phyloP scores from a whole-genome alignment of 2,329 filamentous ascomycete species.

The Hypocreales sp. region DNA sequence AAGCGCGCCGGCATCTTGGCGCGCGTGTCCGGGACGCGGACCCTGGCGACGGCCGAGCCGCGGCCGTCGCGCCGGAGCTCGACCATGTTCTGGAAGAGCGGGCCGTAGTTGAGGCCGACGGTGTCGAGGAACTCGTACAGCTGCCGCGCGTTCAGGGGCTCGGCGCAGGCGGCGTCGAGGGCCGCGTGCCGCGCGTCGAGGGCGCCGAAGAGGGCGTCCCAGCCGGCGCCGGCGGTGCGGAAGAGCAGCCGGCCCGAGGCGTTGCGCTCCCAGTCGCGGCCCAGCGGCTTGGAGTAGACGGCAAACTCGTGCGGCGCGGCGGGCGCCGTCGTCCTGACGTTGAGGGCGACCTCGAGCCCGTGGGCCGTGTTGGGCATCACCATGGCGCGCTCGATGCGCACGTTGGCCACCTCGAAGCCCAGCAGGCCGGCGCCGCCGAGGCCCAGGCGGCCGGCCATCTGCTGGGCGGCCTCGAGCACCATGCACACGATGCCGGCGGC shows the following conservation, averaged over 20 bases:
- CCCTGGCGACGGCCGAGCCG: constrained; percentile 18
- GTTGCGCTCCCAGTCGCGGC: constrained; percentile 26
- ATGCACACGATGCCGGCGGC: constrained; percentile 33
- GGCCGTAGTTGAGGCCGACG: constrained; percentile 35
- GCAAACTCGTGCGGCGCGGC: constrained; percentile 17
- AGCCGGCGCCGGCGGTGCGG: constrained; percentile 9
- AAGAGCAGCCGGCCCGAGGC: constrained; percentile 18
- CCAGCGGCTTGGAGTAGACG: constrained; percentile 29
- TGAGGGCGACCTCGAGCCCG: constrained; percentile 34
- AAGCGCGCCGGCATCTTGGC: constrained; percentile 35
- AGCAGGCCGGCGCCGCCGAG: constrained; percentile 8
- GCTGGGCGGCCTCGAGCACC: constrained; percentile 29
- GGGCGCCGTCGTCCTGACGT: constrained; percentile 17
- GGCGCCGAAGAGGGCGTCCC: constrained; percentile 6
- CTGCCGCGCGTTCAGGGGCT: constrained; percentile 23
- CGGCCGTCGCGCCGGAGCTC: constrained; percentile 13
- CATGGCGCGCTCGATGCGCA: constrained; percentile 34
- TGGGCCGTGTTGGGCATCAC: constrained; percentile 28
- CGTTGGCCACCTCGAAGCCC: constrained; percentile 27
- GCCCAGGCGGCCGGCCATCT: constrained; percentile 18
- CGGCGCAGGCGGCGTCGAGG: constrained; percentile 13
- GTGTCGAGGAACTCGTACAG: constrained; percentile 34
- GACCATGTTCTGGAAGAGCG: constrained; percentile 31
- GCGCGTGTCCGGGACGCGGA: constrained; percentile 32
- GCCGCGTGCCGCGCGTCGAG: constrained; percentile 9